Percentiles rank a stretch among this genome's conserved stretches.
Conservation (phyloP, 345 rosid genomes). For the Lagerstroemia speciosa region DNA sequence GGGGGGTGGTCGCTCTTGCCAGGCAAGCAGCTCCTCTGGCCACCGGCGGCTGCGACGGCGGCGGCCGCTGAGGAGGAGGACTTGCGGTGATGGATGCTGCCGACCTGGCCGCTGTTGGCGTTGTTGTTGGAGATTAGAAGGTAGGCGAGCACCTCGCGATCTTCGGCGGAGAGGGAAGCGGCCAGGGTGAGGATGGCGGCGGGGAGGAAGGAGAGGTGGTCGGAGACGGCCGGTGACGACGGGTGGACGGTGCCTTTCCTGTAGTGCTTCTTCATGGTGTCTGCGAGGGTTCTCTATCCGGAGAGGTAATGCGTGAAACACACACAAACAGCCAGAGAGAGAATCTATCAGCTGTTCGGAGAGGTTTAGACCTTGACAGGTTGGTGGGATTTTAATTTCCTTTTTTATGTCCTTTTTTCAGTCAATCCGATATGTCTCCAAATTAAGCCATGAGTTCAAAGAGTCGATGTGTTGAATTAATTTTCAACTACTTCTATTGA, state of each 20-base stretch:
- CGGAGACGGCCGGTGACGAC: slow-evolving; percentile 29
- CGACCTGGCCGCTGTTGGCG: neutral
- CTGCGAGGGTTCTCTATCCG: neutral
- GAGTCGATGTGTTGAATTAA: too few relatives aligned
- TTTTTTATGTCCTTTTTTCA: too few relatives aligned
- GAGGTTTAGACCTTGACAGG: too few relatives aligned
- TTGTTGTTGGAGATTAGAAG: slow-evolving; percentile 37
- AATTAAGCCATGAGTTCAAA: too few relatives aligned
- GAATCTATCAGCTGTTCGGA: too few relatives aligned
- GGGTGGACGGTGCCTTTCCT: slow-evolving; percentile 70
- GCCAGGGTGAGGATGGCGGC: slow-evolving; percentile 59
- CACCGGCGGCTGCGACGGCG: neutral
- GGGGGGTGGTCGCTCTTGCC: slow-evolving; percentile 33
- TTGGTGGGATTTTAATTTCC: too few relatives aligned
- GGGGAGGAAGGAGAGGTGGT: slow-evolving; percentile 57
- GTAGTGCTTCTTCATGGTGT: slow-evolving; percentile 66
- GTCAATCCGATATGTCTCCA: too few relatives aligned
- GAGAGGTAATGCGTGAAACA: neutral
- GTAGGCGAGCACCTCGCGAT: slow-evolving; percentile 32
- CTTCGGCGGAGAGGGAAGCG: slow-evolving; percentile 51
- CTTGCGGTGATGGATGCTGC: neutral
- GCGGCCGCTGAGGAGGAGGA: neutral
- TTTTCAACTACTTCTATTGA: too few relatives aligned
- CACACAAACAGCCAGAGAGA: neutral
- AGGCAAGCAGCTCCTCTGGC: neutral